A percentile compares a stretch with the other conserved stretches of the same genome.
These are phyloP conservation scores for Fusarium tupiense DNA, from an alignment of 2,329 filamentous ascomycete species.

Conservation along the genomic window DNA sequence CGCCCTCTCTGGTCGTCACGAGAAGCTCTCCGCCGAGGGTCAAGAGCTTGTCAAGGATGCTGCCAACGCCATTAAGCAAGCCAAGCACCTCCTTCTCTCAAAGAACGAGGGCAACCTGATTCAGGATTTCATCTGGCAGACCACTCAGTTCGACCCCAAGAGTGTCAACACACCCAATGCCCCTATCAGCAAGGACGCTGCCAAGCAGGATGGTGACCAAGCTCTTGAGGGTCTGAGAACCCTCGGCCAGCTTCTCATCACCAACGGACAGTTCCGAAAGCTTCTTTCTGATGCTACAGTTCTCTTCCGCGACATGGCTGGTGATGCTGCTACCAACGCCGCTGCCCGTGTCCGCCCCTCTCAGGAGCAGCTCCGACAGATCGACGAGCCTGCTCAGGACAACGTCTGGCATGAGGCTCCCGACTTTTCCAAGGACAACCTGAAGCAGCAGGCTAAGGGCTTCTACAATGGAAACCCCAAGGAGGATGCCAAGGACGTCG, in stretches of 20 bases:
- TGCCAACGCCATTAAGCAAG: conserved; percentile 81
- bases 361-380: conserved; percentile 77
- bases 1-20: conserved; percentile 74
- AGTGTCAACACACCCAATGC: conserved; percentile 69
- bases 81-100: conserved; percentile 84
- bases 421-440: conserved; percentile 73
- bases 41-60: conserved; percentile 81
- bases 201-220: conserved; percentile 84
- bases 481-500: conserved; percentile 70
- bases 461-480: conserved; percentile 64
- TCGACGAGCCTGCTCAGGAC: conserved; percentile 87
- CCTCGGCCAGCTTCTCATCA: conserved; percentile 87
- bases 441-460: conserved; percentile 75
- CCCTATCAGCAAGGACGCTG: conserved; percentile 78
- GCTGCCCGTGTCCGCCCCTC: conserved; percentile 80
- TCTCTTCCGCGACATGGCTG: conserved; percentile 88
- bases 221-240: conserved; percentile 87
- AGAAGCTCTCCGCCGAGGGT: conserved; percentile 84
- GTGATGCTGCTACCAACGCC: conserved; percentile 85
- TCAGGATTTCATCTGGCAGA: conserved; percentile 98
- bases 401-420: conserved; percentile 95
- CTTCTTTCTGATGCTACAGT: conserved; percentile 76
- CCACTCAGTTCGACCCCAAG: conserved; percentile 75
- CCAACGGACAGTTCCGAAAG: conserved; percentile 96
- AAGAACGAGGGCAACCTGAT: conserved; percentile 96